Conservation (phyloP, 257 asterid genomes). For the Solanum okadae region DNA sequence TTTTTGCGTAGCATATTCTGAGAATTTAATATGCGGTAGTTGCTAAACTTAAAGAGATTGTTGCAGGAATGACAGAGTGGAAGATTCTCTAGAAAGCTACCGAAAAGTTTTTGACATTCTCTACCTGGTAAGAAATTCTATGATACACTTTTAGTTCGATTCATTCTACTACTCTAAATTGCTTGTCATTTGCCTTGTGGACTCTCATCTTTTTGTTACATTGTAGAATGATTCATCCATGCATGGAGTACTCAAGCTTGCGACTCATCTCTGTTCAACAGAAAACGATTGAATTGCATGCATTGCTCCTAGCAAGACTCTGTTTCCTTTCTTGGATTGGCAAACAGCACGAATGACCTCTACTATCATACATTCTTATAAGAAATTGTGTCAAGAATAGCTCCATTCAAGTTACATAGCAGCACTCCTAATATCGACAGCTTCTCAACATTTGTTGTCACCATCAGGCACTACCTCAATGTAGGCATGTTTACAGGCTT, state of each 20-base stretch:
- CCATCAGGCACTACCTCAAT: not conserved
- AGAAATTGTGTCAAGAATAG: not conserved
- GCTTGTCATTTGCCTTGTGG: not conserved
- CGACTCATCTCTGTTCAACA: conserved; percentile 59
- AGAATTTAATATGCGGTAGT: not conserved
- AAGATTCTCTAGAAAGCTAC: conserved; percentile 63
- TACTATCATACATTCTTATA: not conserved
- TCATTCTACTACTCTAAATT: not conserved
- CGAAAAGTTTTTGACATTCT: conserved; percentile 67
- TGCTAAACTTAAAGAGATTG: conserved; percentile 5
- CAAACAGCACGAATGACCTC: not conserved
- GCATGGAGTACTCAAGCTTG: conserved; percentile 74
- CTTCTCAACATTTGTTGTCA: not conserved
- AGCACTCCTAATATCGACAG: not conserved
- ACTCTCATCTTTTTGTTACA: not conserved
- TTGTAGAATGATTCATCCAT: conserved; percentile 72
- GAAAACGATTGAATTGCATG: conserved; percentile 13
- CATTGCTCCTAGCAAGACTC: not conserved
- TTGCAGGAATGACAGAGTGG: conserved; percentile 73
- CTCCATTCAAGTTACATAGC: not conserved
- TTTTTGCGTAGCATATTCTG: not conserved
- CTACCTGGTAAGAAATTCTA: conserved; percentile 45
- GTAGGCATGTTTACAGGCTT: not conserved
- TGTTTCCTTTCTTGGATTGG: not conserved
- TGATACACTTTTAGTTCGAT: not conserved